These are phyloP conservation scores for Aspergillus heteromorphus DNA, from an alignment of 495 filamentous ascomycete genomes.

Conservation along the genomic window DNA sequence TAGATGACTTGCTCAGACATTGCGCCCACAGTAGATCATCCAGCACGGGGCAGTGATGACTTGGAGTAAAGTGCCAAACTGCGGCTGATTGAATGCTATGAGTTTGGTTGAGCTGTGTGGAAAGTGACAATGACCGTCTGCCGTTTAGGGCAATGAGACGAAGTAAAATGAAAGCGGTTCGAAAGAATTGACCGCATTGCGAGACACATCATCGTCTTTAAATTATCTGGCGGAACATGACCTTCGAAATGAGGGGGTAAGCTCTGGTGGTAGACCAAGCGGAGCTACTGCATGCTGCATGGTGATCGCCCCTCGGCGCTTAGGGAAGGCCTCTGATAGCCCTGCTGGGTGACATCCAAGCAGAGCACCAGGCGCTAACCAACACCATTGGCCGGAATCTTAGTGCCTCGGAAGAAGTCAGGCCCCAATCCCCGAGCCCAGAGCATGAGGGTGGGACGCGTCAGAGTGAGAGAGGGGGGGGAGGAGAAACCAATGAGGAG, in stretches of 20 bases:
- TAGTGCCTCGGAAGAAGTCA: slow-evolving; percentile 4
- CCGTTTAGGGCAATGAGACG: background rate
- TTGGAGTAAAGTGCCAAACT: background rate
- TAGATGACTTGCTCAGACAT: slow-evolving; percentile 11
- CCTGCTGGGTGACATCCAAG: background rate
- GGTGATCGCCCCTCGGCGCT: slow-evolving; percentile 11
- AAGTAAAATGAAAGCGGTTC: background rate
- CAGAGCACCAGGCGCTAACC: background rate
- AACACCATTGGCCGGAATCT: slow-evolving; percentile 3
- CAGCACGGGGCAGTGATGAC: background rate
- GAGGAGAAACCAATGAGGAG: background rate
- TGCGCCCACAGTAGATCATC: background rate
- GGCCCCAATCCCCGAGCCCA: background rate
- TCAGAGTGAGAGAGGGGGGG: background rate
- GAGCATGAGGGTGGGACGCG: background rate
- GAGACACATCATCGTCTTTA: background rate
- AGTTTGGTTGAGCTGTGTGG: background rate
- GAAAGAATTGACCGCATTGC: background rate
- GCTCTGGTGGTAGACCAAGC: background rate
- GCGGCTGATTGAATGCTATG: background rate
- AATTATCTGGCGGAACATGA: background rate
- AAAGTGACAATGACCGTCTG: background rate
- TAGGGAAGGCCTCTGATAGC: slow-evolving; percentile 8
- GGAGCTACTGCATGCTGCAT: slow-evolving; percentile 15
- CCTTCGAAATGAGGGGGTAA: background rate